Percentiles rank a stretch among this genome's conserved stretches.
phyloP scores from a whole-genome alignment of 768 basidiomycete genomes.

The Collybia sp. region DNA sequence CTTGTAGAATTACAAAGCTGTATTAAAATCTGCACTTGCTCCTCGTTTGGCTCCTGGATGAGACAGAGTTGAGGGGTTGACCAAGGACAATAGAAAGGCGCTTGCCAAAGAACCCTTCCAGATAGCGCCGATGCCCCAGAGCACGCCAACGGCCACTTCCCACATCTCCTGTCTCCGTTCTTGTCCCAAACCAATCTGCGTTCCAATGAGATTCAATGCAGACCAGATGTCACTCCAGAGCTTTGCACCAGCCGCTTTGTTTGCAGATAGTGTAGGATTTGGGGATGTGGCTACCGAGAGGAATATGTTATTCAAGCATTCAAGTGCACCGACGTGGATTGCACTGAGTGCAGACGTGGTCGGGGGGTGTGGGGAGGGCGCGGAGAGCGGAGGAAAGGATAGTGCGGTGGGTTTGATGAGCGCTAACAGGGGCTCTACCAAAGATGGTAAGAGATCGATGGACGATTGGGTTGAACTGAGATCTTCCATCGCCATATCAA shows the following conservation, averaged over 20 bases:
- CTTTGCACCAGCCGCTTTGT: conserved; percentile 41
- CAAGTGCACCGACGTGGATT: conserved; percentile 80
- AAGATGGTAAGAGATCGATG: conserved; percentile 46
- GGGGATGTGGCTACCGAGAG: conserved; percentile 58
- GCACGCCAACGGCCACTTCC: conserved; percentile 73
- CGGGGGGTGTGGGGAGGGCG: conserved; percentile 77
- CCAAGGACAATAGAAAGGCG: conserved; percentile 1
- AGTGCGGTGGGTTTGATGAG: conserved; percentile 73
- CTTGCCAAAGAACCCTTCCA: conserved; percentile 67
- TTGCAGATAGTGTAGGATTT: conserved; percentile 33
- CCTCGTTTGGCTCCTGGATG: conserved; percentile 48
- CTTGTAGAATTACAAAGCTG: conserved; percentile 54
- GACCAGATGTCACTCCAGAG: conserved; percentile 70
- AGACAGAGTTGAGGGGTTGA: not conserved
- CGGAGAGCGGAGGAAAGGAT: conserved; percentile 73
- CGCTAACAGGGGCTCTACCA: conserved; percentile 64
- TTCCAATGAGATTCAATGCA: conserved; percentile 55
- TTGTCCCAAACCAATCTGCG: conserved; percentile 55
- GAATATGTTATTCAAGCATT: conserved; percentile 89
- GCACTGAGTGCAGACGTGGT: conserved; percentile 82
- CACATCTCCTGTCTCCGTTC: conserved; percentile 73
- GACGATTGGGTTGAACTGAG: conserved; percentile 26
- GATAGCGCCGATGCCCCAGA: conserved; percentile 83
- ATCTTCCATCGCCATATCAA: conserved; percentile 39
- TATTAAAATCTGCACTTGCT: conserved; percentile 62